Conservation (phyloP, 73 alveolate species). For the Paramecium caudatum region DNA sequence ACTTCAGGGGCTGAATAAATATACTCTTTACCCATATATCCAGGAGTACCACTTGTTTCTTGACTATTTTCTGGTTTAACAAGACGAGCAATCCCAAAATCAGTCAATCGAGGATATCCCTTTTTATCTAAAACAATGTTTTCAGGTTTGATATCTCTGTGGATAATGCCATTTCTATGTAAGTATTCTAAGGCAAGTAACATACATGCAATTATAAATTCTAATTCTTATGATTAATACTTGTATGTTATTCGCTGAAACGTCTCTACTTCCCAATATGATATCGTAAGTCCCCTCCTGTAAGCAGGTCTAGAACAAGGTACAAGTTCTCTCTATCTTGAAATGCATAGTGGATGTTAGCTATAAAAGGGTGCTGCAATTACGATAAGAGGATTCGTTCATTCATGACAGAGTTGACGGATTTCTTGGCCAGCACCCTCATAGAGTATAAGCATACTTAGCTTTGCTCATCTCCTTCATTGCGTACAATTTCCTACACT, state of each 20-base stretch:
- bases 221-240: slow-evolving; percentile 77
- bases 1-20: slow-evolving; percentile 85
- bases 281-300: slow-evolving; percentile 87
- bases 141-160: slow-evolving; percentile 87
- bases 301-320: slow-evolving; percentile 84
- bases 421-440: slow-evolving; percentile 85
- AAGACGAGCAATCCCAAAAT: slow-evolving; percentile 82
- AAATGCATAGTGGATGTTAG: slow-evolving; percentile 88
- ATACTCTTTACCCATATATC: slow-evolving; percentile 82
- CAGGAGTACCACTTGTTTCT: slow-evolving; percentile 89
- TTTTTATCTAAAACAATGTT: slow-evolving; percentile 80
- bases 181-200: slow-evolving; percentile 80
- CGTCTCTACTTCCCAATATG: slow-evolving; percentile 79
- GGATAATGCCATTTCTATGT: slow-evolving; percentile 80
- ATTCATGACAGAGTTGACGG: slow-evolving; percentile 89
- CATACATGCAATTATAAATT: slow-evolving; percentile 81
- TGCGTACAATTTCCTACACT: slow-evolving; percentile 82
- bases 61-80: slow-evolving; percentile 79
- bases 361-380: slow-evolving; percentile 88
- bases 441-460: slow-evolving; percentile 62
- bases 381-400: slow-evolving; percentile 85
- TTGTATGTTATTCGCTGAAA: slow-evolving; percentile 84
- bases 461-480: slow-evolving; percentile 86
- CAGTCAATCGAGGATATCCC: slow-evolving; percentile 84
- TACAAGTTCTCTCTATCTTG: slow-evolving; percentile 86